Percentiles rank a stretch among this genome's conserved stretches.
These are phyloP conservation scores for Polytrichum formosum DNA, from an alignment of 225 moss, liverwort and hornwort species.

Conservation along the genomic window DNA sequence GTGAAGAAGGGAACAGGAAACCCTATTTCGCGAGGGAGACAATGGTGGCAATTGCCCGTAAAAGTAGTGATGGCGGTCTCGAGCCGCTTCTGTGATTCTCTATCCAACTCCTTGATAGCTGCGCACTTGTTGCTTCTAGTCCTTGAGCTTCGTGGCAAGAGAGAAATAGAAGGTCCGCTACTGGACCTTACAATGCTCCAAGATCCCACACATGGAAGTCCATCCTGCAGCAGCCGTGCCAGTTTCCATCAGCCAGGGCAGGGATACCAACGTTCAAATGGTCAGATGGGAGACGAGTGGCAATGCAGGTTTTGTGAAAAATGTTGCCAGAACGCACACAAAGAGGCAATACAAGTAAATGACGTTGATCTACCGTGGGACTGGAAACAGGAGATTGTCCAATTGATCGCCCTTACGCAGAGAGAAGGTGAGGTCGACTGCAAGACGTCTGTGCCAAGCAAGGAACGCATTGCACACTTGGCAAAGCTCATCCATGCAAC, in stretches of 20 bases:
- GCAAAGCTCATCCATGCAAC: constrained; percentile 29
- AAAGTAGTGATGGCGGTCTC: constrained; percentile 37
- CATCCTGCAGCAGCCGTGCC: too few relatives aligned
- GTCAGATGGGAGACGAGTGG: constrained; percentile 7
- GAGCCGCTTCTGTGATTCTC: constrained; percentile 31
- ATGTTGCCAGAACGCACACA: constrained; percentile 14
- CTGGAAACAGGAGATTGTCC: constrained; percentile 19
- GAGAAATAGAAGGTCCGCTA: constrained; percentile 14
- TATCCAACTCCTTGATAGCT: constrained; percentile 34
- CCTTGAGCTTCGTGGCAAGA: constrained; percentile 29
- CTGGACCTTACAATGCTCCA: constrained; percentile 11
- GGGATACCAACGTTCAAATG: too few relatives aligned
- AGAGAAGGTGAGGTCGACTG: constrained; percentile 15
- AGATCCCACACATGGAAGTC: constrained; percentile 1
- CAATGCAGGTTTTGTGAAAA: constrained; percentile 9
- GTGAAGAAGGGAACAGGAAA: constrained; percentile 8
- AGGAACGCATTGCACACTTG: constrained; percentile 25
- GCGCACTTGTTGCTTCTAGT: constrained; percentile 31
- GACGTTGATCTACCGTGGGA: constrained; percentile 12
- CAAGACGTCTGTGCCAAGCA: constrained; percentile 7
- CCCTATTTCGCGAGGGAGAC: constrained; percentile 11
- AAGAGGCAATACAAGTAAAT: constrained; percentile 13
- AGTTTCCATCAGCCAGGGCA: too few relatives aligned
- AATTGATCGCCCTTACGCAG: constrained; percentile 24
- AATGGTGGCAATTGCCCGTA: constrained; percentile 36